A percentile compares a stretch with the other conserved stretches of the same genome.
These are phyloP conservation scores for Cyberlindnera meyerae DNA, from an alignment of 805 yeast genomes.

Conservation along the genomic window DNA sequence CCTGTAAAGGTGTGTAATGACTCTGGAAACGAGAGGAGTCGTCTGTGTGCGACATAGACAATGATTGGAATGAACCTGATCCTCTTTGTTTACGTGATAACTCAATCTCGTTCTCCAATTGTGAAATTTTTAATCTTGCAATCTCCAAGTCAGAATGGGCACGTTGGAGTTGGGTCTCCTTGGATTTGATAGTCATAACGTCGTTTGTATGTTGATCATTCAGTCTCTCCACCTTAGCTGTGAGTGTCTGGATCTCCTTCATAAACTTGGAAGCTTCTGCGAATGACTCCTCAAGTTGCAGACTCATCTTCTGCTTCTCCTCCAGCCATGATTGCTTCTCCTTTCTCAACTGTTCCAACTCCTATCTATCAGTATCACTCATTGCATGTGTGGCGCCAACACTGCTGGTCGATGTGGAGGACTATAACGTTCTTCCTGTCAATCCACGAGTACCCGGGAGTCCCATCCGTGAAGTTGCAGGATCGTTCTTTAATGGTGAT, in stretches of 20 bases:
- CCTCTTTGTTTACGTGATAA: constrained; percentile 29
- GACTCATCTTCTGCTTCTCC: constrained; percentile 28
- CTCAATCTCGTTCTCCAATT: constrained; percentile 46
- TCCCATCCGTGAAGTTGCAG: constrained; percentile 24
- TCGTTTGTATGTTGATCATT: constrained; percentile 48
- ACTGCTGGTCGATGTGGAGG: constrained; percentile 24
- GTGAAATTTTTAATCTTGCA: constrained; percentile 45
- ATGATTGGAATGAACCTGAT: constrained; percentile 4
- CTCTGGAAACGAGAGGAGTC: constrained; percentile 3
- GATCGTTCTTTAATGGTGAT: constrained; percentile 54
- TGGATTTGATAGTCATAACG: constrained; percentile 51
- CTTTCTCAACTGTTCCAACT: constrained; percentile 44
- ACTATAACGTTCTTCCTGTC: constrained; percentile 39
- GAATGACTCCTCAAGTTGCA: constrained; percentile 26
- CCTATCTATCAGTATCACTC: constrained; percentile 30
- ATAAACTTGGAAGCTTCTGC: constrained; percentile 25
- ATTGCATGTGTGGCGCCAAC: constrained; percentile 6
- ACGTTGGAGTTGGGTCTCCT: constrained; percentile 63
- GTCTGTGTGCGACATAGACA: constrained; percentile 1
- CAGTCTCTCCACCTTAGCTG: constrained; percentile 33
- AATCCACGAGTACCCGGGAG: constrained; percentile 27
- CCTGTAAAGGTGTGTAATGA: constrained; percentile 17
- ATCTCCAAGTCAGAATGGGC: constrained; percentile 58
- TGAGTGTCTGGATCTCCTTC: constrained; percentile 24
- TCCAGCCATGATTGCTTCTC: constrained; percentile 42